Base-by-base conservation (phyloP, 108 stramenopile species). In the Craspedostauros australis region DNA sequence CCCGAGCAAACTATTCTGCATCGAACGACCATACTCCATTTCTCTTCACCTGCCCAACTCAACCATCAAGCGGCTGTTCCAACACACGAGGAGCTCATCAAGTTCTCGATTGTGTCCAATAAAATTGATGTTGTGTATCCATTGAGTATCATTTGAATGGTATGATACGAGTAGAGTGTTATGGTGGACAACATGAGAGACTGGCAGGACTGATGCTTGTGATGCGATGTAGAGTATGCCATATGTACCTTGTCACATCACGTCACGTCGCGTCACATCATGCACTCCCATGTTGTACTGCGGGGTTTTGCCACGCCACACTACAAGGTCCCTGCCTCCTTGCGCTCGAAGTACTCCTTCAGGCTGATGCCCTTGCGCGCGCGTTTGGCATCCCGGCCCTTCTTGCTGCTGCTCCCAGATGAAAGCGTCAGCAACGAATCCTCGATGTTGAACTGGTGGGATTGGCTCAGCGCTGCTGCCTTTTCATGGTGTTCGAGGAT, bases 291-390 rank as follows among this genome's bases (percentile, higher is more conserved):
- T 43, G 8, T 43, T 43, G 18, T 43, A 21, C 19, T 5, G 7
- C 21, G 42, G 5, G 5, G 18, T n/a, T n/a, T n/a, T n/a, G n/a
- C n/a, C 50, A 52, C 37, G 21, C 20, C 21, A 45, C 7, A 37
- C 34, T 70, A 80, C 26, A 91, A 65, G 14, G 76, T 76, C 30
- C 90, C 90, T 3, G 70, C 70, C 26, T 53, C 58, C 62, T 92
- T 92, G 20, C 67, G 73, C 58, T 73, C 73, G 43, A 70, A 66
- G 52, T 92, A 92, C 39, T 88, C 84, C 4, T 51, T 53, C 16
- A 92, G 44, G 45, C 86, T 88, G 21, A 92, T 46, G 24, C 91
- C 91, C 61, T 73, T 67, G 31, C 91, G 69, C 8, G 63, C 71
- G 16, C 86, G 65, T 16, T 57, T 69, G 34, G 54, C 21, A 38